Percentiles rank a stretch among this genome's conserved stretches.
phyloP scores from a whole-genome alignment of 2,329 filamentous ascomycete genomes.

The Lachnellula hyalina region DNA sequence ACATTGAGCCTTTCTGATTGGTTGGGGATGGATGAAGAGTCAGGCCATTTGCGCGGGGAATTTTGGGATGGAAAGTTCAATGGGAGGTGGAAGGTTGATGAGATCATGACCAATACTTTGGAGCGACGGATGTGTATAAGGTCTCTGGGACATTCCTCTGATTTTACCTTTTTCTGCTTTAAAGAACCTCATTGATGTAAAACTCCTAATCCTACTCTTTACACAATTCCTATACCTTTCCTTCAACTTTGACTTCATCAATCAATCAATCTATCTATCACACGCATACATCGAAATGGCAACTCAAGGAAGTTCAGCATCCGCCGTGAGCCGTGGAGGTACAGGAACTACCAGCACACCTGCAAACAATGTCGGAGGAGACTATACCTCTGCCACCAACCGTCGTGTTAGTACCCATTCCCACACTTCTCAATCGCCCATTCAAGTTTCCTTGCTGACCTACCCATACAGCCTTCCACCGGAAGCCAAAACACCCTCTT shows the following conservation, averaged over 20 bases:
- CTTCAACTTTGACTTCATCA: neutral
- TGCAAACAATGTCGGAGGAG: slow-evolving; percentile 21
- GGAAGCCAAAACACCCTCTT: slow-evolving; percentile 24
- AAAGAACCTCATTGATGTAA: no score
- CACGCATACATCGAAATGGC: neutral
- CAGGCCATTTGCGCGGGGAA: neutral
- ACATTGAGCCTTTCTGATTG: neutral
- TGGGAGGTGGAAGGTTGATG: neutral
- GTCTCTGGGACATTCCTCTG: neutral
- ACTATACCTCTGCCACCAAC: neutral
- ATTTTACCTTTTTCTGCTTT: no score
- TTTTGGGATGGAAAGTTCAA: neutral
- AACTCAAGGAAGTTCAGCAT: neutral
- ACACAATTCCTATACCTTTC: neutral
- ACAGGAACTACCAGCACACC: slow-evolving; percentile 16
- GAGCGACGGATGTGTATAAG: neutral
- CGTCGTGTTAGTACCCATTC: slow-evolving; percentile 18
- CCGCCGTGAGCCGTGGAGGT: slow-evolving; percentile 20
- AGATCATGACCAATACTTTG: neutral
- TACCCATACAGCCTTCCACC: slow-evolving; percentile 9
- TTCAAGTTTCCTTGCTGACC: neutral
- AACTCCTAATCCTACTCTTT: no score
- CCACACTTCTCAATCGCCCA: neutral
- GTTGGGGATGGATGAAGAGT: neutral
- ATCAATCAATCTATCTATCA: neutral